Percentiles rank a stretch among this genome's conserved stretches.
These are phyloP conservation scores for Melampsora larici-populina DNA, from an alignment of 1,284 basidiomycete genomes.

Conservation along the genomic window DNA sequence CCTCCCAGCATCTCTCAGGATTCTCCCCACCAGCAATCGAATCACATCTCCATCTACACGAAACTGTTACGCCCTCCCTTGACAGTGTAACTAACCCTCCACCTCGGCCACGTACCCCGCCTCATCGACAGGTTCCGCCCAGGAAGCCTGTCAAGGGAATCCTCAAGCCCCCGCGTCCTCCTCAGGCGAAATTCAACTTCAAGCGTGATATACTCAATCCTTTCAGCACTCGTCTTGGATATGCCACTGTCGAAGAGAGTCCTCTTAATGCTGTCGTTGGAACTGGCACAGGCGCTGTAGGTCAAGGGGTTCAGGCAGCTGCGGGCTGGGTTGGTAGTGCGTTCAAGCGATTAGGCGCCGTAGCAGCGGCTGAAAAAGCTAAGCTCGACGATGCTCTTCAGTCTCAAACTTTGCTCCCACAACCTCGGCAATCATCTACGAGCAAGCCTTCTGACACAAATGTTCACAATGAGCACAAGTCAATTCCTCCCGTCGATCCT, in stretches of 20 bases:
- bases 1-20: too few relatives aligned
- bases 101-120: constrained; percentile 33
- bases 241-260: constrained; percentile 40
- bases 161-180: constrained; percentile 46
- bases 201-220: constrained; percentile 48
- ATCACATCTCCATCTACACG: too few relatives aligned
- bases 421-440: constrained; percentile 8
- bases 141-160: constrained; percentile 45
- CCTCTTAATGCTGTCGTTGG: constrained; percentile 20
- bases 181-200: constrained; percentile 47
- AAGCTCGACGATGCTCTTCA: constrained; percentile 7
- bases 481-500: neutral
- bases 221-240: constrained; percentile 43
- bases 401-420: constrained; percentile 4
- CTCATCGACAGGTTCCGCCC: constrained; percentile 22
- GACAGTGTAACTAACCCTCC: neutral
- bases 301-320: constrained; percentile 36
- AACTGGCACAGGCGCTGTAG: constrained; percentile 11
- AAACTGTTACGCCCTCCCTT: neutral
- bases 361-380: constrained; percentile 1
- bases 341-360: constrained; percentile 36
- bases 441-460: constrained; percentile 24
- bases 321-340: constrained; percentile 39
- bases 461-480: neutral
- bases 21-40: too few relatives aligned